Evolutionary conservation across 2,329 filamentous ascomycete species (phyloP).

Genomic region (Aspergillus bombycis): DNA sequence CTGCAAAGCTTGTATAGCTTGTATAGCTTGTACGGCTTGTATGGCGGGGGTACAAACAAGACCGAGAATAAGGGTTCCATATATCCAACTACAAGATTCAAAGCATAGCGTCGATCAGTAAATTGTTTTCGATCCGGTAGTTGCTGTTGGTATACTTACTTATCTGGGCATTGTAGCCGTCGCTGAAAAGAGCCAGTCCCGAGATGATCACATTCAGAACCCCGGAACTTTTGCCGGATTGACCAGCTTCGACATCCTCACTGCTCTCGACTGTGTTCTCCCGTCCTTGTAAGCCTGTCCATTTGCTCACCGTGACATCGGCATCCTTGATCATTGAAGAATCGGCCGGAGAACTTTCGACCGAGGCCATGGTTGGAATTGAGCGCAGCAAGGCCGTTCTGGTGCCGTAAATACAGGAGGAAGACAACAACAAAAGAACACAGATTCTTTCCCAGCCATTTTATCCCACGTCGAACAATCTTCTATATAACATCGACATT

Average conservation of each 20-base stretch:
- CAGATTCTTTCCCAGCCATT: background rate
- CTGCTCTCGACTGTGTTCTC: background rate
- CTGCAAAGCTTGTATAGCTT: conserved; percentile 2
- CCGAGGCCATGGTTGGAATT: conserved; percentile 1
- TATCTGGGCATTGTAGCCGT: conserved; percentile 45
- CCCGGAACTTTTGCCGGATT: conserved; percentile 21
- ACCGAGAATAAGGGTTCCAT: conserved; percentile 41
- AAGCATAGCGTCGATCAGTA: background rate
- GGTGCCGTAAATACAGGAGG: background rate
- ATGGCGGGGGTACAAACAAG: conserved; percentile 22
- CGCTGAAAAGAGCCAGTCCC: conserved; percentile 42
- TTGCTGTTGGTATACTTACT: conserved; percentile 19
- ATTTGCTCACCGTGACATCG: conserved; percentile 14
- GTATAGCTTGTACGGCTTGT: background rate
- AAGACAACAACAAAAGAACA: background rate
- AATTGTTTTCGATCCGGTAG: background rate
- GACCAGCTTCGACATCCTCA: background rate
- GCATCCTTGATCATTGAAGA: conserved; percentile 10
- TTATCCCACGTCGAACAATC: background rate
- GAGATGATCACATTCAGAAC: conserved; percentile 40
- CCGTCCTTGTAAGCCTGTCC: background rate
- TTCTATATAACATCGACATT: background rate
- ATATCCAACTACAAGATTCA: conserved; percentile 28
- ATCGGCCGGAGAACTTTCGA: conserved; percentile 14
- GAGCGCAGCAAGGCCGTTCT: background rate